These are phyloP conservation scores for Phytophthora sp. DNA, from an alignment of 352 stramenopile genomes.

Conservation along the genomic window DNA sequence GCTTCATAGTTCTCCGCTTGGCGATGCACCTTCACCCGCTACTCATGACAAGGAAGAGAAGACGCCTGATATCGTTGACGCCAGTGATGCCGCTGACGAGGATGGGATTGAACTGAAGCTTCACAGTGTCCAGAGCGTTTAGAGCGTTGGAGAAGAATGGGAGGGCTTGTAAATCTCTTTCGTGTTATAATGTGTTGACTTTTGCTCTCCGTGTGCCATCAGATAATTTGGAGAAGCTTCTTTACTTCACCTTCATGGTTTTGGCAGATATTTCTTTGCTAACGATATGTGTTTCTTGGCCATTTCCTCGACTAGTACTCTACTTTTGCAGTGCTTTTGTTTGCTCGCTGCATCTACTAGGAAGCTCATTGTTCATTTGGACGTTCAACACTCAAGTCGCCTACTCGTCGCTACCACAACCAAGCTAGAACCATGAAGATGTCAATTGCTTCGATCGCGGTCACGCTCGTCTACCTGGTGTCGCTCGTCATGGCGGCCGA, in stretches of 20 bases:
- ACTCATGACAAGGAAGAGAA: constrained; percentile 24
- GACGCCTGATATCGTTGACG: constrained; percentile 27
- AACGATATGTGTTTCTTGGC: not conserved
- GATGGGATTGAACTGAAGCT: constrained; percentile 42
- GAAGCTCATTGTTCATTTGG: constrained; percentile 33
- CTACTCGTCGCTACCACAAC: not conserved
- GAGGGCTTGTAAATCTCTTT: not conserved
- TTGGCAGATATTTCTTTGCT: constrained; percentile 1
- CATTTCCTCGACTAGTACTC: not conserved
- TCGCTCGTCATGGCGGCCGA: constrained; percentile 17
- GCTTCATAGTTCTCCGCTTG: constrained; percentile 51
- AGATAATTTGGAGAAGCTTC: constrained; percentile 10
- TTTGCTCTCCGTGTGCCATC: constrained; percentile 5
- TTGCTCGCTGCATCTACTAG: no score
- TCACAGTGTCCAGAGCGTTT: constrained; percentile 42
- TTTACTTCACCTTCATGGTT: not conserved
- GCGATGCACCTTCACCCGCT: constrained; percentile 20
- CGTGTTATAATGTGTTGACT: constrained; percentile 9
- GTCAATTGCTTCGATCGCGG: not conserved
- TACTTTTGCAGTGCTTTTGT: not conserved
- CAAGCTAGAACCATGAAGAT: constrained; percentile 22
- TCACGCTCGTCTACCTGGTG: constrained; percentile 4
- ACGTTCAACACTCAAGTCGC: constrained; percentile 16
- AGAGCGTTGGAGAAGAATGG: constrained; percentile 8
- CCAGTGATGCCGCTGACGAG: constrained; percentile 31